phyloP scores from a whole-genome alignment of 768 basidiomycete species.

The Tylopilus vinaceipallidus region DNA sequence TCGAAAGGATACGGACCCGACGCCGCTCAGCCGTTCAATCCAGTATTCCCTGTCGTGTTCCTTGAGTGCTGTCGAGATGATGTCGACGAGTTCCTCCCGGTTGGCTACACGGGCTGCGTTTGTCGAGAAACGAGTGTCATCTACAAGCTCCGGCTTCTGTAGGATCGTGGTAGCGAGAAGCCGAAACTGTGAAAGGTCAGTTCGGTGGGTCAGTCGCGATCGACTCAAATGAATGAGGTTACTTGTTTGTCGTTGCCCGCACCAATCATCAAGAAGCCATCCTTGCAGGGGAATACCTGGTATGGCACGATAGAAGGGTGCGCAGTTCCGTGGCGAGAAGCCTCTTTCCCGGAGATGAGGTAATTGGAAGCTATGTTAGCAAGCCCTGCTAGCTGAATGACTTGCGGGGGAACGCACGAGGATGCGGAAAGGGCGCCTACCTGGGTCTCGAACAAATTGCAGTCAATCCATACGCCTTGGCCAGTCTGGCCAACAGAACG shows the following conservation, averaged over 20 bases:
- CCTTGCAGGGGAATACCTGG: slow-evolving; percentile 83
- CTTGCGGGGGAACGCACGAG: slow-evolving; percentile 1
- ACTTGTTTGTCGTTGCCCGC: slow-evolving; percentile 90
- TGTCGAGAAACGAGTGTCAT: slow-evolving; percentile 63
- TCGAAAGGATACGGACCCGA: slow-evolving; percentile 55
- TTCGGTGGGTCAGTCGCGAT: slow-evolving; percentile 9
- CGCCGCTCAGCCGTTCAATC: slow-evolving; percentile 71
- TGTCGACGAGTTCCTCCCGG: slow-evolving; percentile 61
- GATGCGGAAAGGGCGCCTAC: slow-evolving; percentile 37
- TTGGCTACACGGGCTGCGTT: slow-evolving; percentile 78
- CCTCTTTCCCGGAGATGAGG: slow-evolving; percentile 82
- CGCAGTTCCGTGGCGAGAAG: slow-evolving; percentile 83
- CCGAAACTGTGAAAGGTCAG: slow-evolving; percentile 52
- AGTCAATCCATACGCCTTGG: slow-evolving; percentile 87
- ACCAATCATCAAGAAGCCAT: slow-evolving; percentile 91
- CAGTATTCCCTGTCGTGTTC: slow-evolving; percentile 65
- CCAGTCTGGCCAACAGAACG: slow-evolving; percentile 82
- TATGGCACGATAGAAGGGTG: slow-evolving; percentile 95
- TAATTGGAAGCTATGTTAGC: slow-evolving; percentile 94
- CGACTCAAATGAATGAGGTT: slow-evolving; percentile 6
- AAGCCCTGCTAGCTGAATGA: slow-evolving; percentile 74
- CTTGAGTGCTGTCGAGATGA: slow-evolving; percentile 63
- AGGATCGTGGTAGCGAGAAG: slow-evolving; percentile 65
- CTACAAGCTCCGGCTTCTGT: slow-evolving; percentile 53
- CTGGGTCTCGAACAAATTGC: slow-evolving; percentile 90